Evolutionary conservation across 345 rosid genomes (phyloP).

Genomic region (Nasturtium officinale): DNA sequence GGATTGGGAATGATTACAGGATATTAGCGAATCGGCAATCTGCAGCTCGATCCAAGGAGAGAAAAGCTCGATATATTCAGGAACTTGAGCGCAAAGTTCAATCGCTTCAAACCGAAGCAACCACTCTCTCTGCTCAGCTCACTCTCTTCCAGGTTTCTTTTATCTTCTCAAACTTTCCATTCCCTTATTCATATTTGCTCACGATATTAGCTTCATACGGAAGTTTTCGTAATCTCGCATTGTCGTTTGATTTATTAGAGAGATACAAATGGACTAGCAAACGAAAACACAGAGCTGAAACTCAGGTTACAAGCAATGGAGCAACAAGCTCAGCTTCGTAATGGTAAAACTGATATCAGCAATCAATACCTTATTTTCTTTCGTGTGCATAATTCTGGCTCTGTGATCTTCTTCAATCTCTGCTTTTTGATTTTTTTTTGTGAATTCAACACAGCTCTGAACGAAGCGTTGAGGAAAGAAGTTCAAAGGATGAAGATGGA

Average conservation of each 20-base stretch:
- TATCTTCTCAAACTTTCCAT: neutral
- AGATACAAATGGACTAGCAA: constrained; percentile 65
- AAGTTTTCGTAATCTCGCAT: neutral
- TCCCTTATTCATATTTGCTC: neutral
- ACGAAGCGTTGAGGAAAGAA: constrained; percentile 70
- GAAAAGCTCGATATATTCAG: constrained; percentile 74
- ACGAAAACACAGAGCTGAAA: constrained; percentile 78
- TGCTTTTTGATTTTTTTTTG: neutral
- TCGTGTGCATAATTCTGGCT: neutral
- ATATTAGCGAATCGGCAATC: constrained; percentile 86
- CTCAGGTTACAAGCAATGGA: constrained; percentile 77
- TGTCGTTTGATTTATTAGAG: constrained; percentile 50
- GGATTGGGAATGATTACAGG: constrained; percentile 44
- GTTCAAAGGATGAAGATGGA: constrained; percentile 64
- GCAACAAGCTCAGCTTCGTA: constrained; percentile 81
- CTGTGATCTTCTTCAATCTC: neutral
- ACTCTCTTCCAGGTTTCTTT: constrained; percentile 64
- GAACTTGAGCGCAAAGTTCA: constrained; percentile 89
- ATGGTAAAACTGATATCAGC: constrained; percentile 52
- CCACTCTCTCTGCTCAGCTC: constrained; percentile 84
- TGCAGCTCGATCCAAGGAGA: constrained; percentile 90
- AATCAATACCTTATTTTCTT: neutral
- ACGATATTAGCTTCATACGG: neutral
- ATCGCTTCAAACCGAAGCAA: constrained; percentile 78
- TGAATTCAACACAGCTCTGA: constrained; percentile 48